Base-by-base conservation (phyloP, 345 rosid species). In the Gossypium australe region DNA sequence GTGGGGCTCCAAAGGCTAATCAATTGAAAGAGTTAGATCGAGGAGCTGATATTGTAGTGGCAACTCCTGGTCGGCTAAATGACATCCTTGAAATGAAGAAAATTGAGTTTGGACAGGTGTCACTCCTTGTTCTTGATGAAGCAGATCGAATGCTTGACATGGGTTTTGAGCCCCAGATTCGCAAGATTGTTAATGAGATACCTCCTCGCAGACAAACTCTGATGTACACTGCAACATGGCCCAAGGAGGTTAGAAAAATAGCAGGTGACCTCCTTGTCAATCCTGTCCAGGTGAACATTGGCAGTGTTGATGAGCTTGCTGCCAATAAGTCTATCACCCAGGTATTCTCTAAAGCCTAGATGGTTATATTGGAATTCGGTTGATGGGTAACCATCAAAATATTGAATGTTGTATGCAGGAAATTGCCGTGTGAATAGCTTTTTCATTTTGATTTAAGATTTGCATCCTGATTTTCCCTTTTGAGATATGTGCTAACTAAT, bases 111-210 rank as follows among this genome's bases (percentile, higher is more conserved):
- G 75, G 82, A 76, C 99, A 95, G 85, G 82, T 95, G 69, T 93
- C 99, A 25, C 87, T 93, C 52, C 93, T 95, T 72, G 96, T 95
- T 80, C 97, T 95, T 81, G 98, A 95, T 56, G 98, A 94, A 81
- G 98, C 98, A 71, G 98, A 93, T 80, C 88, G 98, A 58, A 94
- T 94, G 98, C 96, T 94, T 79, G 98, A 94, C 85, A 94, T 94
- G 98, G 98, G 98, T 52, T 94, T 94, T 77, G 98, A 93, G 78
- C 98, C 98, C 55, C 98, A 94, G 80, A 92, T 94, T 72, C 97
- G 97, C 76, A 91, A 88, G 90, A 93, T 95, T 75, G 98, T 93
- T 77, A 95, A 93, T 82, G 98, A 93, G 85, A 83, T 95, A 72
- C 96, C 98, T 79, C 91, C 91, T 24, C 87, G 84, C 49, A 85